Conservation (phyloP, 192 early-diverging fungal species). For the Jimgerdemannia lactiflua region DNA sequence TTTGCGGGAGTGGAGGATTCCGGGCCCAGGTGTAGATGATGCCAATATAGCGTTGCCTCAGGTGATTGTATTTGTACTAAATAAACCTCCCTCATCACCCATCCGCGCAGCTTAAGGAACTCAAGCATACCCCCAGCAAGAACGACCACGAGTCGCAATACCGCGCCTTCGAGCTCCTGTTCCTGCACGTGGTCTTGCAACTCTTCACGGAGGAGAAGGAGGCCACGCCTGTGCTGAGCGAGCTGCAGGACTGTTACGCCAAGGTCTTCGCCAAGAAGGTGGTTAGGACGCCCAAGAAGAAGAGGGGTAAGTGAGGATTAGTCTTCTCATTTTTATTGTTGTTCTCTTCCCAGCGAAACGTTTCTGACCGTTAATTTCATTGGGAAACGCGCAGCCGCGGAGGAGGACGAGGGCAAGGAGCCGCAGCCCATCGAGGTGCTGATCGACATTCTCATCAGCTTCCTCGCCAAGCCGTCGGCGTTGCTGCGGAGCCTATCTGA, state of each 20-base stretch:
- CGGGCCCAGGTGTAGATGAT: not conserved
- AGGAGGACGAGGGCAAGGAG: slow-evolving; percentile 55
- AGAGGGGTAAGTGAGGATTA: not conserved
- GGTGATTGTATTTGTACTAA: not conserved
- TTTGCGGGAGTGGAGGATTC: too few relatives aligned
- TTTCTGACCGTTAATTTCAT: too few relatives aligned
- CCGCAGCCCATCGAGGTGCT: slow-evolving; percentile 89
- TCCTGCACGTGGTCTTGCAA: slow-evolving; percentile 63
- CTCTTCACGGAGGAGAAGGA: slow-evolving; percentile 64
- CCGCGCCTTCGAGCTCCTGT: slow-evolving; percentile 71
- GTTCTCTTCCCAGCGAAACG: not conserved
- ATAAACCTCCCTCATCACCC: not conserved
- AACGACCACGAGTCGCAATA: slow-evolving; percentile 48
- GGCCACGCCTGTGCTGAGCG: slow-evolving; percentile 58
- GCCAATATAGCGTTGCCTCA: too few relatives aligned
- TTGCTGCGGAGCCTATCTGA: slow-evolving; percentile 72
- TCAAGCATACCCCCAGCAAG: not conserved
- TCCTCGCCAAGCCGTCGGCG: slow-evolving; percentile 81
- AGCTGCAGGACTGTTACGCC: slow-evolving; percentile 74
- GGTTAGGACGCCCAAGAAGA: slow-evolving; percentile 46
- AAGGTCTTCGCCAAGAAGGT: slow-evolving; percentile 52
- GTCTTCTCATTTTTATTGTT: not conserved
- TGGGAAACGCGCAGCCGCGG: not conserved
- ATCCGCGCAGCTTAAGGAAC: not conserved
- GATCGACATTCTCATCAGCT: slow-evolving; percentile 86